Percentiles rank a stretch among this genome's conserved stretches.
phyloP scores from a whole-genome alignment of 2,329 filamentous ascomycete species.

The Sarocladium strictum region DNA sequence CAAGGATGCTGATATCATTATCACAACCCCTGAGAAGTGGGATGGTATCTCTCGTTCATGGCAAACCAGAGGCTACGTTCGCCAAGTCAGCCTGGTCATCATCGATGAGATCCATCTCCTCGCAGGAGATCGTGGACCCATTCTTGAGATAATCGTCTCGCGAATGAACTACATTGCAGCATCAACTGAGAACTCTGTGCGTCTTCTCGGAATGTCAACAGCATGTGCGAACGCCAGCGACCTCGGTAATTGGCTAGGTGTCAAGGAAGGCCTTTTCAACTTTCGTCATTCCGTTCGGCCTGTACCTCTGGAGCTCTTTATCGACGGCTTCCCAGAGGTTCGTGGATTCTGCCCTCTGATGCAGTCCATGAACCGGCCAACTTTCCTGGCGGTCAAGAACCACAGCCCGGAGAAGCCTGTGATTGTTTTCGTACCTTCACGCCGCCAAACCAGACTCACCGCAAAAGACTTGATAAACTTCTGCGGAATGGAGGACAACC shows the following conservation, averaged over 20 bases:
- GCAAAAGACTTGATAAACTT: constrained; percentile 96
- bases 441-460: constrained; percentile 88
- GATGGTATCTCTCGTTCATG: constrained; percentile 98
- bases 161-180: constrained; percentile 98
- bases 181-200: constrained; percentile 81
- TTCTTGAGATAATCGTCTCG: constrained; percentile 92
- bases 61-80: constrained; percentile 95
- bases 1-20: constrained; percentile 91
- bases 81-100: constrained; percentile 90
- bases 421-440: constrained; percentile 95
- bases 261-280: constrained; percentile 94
- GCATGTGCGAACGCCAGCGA: constrained; percentile 95
- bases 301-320: constrained; percentile 92
- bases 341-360: constrained; percentile 94
- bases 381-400: constrained; percentile 91
- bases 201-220: constrained; percentile 97
- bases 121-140: constrained; percentile 93
- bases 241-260: constrained; percentile 91
- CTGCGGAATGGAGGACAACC: constrained; percentile 98
- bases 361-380: constrained; percentile 98
- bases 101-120: constrained; percentile 98
- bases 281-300: constrained; percentile 96
- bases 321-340: constrained; percentile 93
- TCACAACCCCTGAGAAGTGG: constrained; percentile 99
- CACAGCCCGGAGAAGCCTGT: constrained; percentile 96